Conservation (phyloP, 78 protist genomes). For the Speleostelium caveatum region DNA sequence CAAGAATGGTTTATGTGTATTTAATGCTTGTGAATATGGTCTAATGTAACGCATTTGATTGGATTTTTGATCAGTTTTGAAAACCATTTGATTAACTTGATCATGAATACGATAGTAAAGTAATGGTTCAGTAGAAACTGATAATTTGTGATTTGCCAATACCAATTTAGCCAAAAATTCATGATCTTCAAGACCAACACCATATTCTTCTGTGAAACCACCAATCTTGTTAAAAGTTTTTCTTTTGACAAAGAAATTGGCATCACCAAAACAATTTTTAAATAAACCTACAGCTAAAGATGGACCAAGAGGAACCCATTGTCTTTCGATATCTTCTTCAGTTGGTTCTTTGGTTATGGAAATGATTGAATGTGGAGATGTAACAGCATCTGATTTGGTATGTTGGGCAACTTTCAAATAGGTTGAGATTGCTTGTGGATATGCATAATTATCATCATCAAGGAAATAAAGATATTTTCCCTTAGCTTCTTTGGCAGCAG, state of each 20-base stretch:
- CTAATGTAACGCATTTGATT: conserved; percentile 79
- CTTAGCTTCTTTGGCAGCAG: conserved; percentile 35
- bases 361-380: conserved; percentile 65
- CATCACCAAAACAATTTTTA: conserved; percentile 78
- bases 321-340: neutral
- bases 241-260: conserved; percentile 50
- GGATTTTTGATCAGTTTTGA: conserved; percentile 26
- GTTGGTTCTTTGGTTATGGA: neutral
- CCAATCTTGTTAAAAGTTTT: conserved; percentile 3
- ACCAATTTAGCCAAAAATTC: conserved; percentile 56
- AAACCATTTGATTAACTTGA: conserved; percentile 36
- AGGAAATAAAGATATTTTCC: conserved; percentile 42
- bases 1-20: conserved; percentile 18
- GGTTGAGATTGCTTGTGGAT: conserved; percentile 44
- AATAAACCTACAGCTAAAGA: conserved; percentile 65
- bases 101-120: conserved; percentile 67
- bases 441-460: conserved; percentile 70
- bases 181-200: conserved; percentile 77
- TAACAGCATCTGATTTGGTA: conserved; percentile 46
- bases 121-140: conserved; percentile 53
- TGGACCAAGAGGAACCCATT: conserved; percentile 72
- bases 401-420: conserved; percentile 24
- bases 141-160: neutral
- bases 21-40: conserved; percentile 16
- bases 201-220: conserved; percentile 74